Evolutionary conservation across 257 asterid species (phyloP).

Genomic region (Solanum infundibuliforme): DNA sequence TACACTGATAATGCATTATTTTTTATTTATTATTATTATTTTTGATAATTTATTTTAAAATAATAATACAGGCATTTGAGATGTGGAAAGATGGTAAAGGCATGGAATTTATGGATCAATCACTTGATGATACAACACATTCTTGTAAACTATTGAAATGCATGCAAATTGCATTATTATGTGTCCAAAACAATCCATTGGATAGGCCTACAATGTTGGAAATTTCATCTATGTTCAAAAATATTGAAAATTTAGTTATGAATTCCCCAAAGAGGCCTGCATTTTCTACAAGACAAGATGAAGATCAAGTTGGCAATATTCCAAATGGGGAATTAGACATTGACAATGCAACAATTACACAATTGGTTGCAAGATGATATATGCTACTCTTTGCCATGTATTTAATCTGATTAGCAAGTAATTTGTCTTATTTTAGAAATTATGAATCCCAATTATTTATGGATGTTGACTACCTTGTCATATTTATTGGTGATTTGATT

Average conservation of each 20-base stretch:
- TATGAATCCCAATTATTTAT: too few relatives aligned
- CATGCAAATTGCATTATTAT: conserved; percentile 22
- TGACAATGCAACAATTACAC: not conserved
- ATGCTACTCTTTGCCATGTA: not conserved
- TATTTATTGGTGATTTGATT: too few relatives aligned
- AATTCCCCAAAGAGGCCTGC: conserved; percentile 16
- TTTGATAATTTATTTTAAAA: not conserved
- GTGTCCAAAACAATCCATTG: conserved; percentile 21
- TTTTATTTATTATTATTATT: too few relatives aligned
- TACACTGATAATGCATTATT: too few relatives aligned
- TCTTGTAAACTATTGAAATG: conserved; percentile 17
- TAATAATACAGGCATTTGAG: conserved; percentile 16
- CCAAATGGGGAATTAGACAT: not conserved
- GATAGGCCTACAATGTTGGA: conserved; percentile 31
- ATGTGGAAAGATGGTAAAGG: conserved; percentile 8
- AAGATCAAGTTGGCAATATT: not conserved
- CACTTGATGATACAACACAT: conserved; percentile 14
- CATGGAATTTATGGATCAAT: conserved; percentile 17
- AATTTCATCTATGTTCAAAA: conserved; percentile 18
- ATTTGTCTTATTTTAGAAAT: not conserved
- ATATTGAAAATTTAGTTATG: conserved; percentile 2
- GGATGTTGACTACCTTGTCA: too few relatives aligned
- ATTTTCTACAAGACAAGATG: conserved; percentile 7
- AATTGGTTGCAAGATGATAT: not conserved
- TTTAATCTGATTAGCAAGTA: not conserved